These are phyloP conservation scores for Leccinum aurantiacum DNA, from an alignment of 768 basidiomycete species.

Conservation along the genomic window DNA sequence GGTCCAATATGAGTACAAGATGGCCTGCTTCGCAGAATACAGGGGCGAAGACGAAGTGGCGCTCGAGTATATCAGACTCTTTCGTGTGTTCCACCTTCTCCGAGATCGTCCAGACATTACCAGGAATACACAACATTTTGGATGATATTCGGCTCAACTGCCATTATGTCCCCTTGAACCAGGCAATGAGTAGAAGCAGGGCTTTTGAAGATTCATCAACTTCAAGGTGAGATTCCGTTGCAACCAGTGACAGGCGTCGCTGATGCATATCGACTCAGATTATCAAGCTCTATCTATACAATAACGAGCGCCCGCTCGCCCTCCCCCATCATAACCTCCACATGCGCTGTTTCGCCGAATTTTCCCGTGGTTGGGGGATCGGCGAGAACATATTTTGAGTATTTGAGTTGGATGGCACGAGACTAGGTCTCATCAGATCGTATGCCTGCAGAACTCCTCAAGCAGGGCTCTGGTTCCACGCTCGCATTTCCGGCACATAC, in stretches of 20 bases:
- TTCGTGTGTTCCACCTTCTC: conserved; percentile 1
- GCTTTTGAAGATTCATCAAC: conserved; percentile 93
- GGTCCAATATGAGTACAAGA: conserved; percentile 76
- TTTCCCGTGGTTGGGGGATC: conserved; percentile 91
- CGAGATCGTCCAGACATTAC: conserved; percentile 66
- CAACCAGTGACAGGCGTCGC: not conserved
- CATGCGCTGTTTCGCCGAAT: conserved; percentile 79
- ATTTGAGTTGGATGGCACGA: conserved; percentile 94
- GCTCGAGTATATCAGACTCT: no score
- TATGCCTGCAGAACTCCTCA: conserved; percentile 86
- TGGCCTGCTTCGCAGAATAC: conserved; percentile 96
- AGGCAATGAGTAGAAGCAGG: conserved; percentile 98
- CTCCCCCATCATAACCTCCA: conserved; percentile 84
- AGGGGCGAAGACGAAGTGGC: conserved; percentile 90
- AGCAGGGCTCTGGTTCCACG: conserved; percentile 64
- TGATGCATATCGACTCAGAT: conserved; percentile 48
- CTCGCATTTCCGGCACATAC: conserved; percentile 50
- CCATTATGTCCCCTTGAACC: conserved; percentile 84
- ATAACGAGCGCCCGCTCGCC: conserved; percentile 79
- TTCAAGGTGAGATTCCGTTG: conserved; percentile 60
- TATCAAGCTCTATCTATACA: conserved; percentile 88
- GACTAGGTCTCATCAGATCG: conserved; percentile 67
- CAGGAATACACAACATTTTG: conserved; percentile 85
- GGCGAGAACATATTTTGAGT: conserved; percentile 94
- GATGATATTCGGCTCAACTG: conserved; percentile 87